Evolutionary conservation across 1,139 yeast species (phyloP), one percentile per base, ranked within the genome.

Genomic region (Taphrina sp.): DNA sequence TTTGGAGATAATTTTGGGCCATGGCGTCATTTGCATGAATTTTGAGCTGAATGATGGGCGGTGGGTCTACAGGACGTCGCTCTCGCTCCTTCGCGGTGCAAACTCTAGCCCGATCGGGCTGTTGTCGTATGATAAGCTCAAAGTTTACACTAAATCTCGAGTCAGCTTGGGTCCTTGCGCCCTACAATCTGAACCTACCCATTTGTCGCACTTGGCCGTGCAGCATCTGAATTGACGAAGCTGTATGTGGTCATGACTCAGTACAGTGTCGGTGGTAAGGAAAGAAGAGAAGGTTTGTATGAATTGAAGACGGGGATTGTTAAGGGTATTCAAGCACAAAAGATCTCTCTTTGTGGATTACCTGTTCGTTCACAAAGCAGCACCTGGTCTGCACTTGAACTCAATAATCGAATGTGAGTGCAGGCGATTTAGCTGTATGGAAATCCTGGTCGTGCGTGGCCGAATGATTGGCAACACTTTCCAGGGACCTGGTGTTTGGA

Each of bases 41-140:
- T 22, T 23, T 8, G 24, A 54, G 28, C 31, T 54, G 58, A 7
- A 54, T 28, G 7, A 54, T 39, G 10, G 58, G 58, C 35, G 58
- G 56, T 14, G 58, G 58, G 22, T 54, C 58, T 3, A 54, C 45
- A 7, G 53, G 53, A 3, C 56, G 56, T n/a, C 53, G 10, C 16
- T 52, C 56, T 10, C 39, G 34, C 22, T 44, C 53, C 26, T 36
- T 35, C 10, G 37, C 5, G 29, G 36, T 26, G 44, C 56, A 52
- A 16, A 52, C 44, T 16, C 52, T 37, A n/a, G 53, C 56, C 17
- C 28, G 43, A n/a, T 17, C 45, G n/a, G 56, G 53, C 28, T 52
- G 53, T 29, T 52, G 56, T 14, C 55, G 46, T 23, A 51, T 31
- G 23, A 39, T 14, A 3, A 51, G 24, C 12, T 39, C 55, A 33